Percentiles rank a stretch among this genome's conserved stretches.
Evolutionary conservation across 192 early-diverging fungal species (phyloP).

Genomic region (Podila verticillata): DNA sequence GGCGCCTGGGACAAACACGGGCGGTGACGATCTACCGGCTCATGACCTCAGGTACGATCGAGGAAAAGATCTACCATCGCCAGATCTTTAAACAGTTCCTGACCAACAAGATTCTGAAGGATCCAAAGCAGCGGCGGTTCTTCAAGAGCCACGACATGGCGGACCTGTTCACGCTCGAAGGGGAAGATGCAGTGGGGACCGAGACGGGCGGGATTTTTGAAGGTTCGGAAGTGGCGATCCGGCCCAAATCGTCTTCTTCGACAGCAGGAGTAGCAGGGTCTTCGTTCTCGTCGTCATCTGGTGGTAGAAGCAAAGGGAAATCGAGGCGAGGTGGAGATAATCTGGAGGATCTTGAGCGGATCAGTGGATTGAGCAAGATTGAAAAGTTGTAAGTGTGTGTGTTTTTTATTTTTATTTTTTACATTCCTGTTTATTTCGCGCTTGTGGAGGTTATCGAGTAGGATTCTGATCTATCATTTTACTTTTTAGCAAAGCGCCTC

Average conservation of each 20-base stretch:
- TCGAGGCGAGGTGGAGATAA: constrained; percentile 22
- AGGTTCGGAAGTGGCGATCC: constrained; percentile 69
- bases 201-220: constrained; percentile 90
- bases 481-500: constrained; percentile 19
- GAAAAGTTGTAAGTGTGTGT: constrained; percentile 25
- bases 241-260: constrained; percentile 17
- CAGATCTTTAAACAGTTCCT: constrained; percentile 98
- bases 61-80: constrained; percentile 96
- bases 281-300: not conserved
- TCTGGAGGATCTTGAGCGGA: constrained; percentile 27
- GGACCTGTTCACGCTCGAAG: constrained; percentile 86
- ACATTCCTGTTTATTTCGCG: too few species aligned
- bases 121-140: constrained; percentile 89
- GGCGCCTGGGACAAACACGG: constrained; percentile 91
- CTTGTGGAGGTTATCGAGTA: too few species aligned
- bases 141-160: constrained; percentile 87
- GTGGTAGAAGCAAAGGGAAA: constrained; percentile 10
- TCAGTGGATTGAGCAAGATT: constrained; percentile 22
- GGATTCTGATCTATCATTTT: not conserved
- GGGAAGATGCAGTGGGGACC: constrained; percentile 64
- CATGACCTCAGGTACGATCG: constrained; percentile 95
- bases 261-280: not conserved
- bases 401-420: not conserved
- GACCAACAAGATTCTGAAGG: constrained; percentile 94
- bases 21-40: constrained; percentile 93